Evolutionary conservation across 2,329 filamentous ascomycete genomes (phyloP).

Genomic region (Fusarium oxysporum): DNA sequence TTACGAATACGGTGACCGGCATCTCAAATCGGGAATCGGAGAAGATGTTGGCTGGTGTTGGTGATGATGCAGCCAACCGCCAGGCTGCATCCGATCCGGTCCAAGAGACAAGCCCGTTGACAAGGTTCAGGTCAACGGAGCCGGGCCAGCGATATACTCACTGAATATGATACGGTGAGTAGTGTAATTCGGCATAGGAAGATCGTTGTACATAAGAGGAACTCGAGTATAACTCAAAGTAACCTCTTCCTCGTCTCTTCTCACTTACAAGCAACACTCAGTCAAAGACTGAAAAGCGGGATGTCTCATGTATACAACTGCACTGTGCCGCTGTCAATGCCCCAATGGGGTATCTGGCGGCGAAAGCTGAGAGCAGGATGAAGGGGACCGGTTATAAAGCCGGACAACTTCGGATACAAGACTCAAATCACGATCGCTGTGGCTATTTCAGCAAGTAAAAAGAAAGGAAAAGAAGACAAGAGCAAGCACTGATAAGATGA

Average conservation of each 20-base stretch:
- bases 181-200: not conserved
- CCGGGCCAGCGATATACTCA: conserved; percentile 3
- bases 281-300: not conserved
- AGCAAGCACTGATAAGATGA: not conserved
- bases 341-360: conserved; percentile 9
- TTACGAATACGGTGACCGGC: conserved; percentile 39
- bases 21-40: conserved; percentile 34
- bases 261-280: not conserved
- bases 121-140: conserved; percentile 1
- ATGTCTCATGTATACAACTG: not conserved
- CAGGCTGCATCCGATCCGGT: conserved; percentile 18
- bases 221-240: too few relatives aligned
- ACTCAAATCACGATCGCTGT: not conserved
- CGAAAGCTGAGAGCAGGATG: conserved; percentile 5
- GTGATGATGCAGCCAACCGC: conserved; percentile 20
- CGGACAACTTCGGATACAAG: conserved; percentile 5
- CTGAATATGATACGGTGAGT: not conserved
- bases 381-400: conserved; percentile 6
- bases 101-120: not conserved
- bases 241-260: not conserved
- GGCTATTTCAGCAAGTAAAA: not conserved
- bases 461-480: conserved; percentile 6
- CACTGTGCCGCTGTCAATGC: conserved; percentile 10
- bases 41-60: conserved; percentile 2
- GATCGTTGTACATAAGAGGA: not conserved